Conservation (phyloP, 2,329 filamentous ascomycete genomes). For the Emericellopsis atlantica region DNA sequence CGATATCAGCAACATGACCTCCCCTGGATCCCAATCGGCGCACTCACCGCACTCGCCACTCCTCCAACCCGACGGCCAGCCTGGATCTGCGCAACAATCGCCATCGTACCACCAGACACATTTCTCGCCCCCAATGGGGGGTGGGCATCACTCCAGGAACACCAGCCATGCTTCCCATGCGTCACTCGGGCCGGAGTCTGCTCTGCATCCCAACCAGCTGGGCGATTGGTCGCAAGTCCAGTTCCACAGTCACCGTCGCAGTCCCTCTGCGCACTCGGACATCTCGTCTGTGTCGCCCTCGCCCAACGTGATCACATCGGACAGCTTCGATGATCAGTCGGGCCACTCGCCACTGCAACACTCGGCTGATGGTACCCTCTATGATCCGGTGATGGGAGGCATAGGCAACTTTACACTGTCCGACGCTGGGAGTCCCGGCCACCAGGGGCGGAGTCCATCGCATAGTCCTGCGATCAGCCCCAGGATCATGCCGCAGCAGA, state of each 20-base stretch:
- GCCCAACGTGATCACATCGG: conserved; percentile 65
- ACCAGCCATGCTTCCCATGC: conserved; percentile 9
- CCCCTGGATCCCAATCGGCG: conserved; percentile 41
- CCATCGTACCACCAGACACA: conserved; percentile 41
- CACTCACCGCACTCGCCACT: conserved; percentile 44
- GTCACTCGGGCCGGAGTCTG: conserved; percentile 44
- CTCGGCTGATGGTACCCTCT: conserved; percentile 59
- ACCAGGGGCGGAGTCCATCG: conserved; percentile 68
- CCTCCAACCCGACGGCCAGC: conserved; percentile 35
- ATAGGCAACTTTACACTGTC: conserved; percentile 74
- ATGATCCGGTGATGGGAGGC: conserved; percentile 58
- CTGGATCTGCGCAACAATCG: conserved; percentile 40
- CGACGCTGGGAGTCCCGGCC: conserved; percentile 56
- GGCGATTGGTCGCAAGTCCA: conserved; percentile 41
- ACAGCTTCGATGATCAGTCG: conserved; percentile 63
- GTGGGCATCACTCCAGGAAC: conserved; percentile 39
- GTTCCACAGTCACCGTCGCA: conserved; percentile 74
- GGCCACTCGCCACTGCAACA: conserved; percentile 71
- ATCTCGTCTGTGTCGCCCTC: conserved; percentile 78
- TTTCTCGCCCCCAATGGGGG: conserved; percentile 30
- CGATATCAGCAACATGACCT: conserved; percentile 41
- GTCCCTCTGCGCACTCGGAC: conserved; percentile 85
- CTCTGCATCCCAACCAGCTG: conserved; percentile 38
- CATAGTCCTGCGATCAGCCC: conserved; percentile 58
- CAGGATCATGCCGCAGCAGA: conserved; percentile 42